phyloP scores from a whole-genome alignment of 495 filamentous ascomycete genomes.

The Penicillium roqueforti region DNA sequence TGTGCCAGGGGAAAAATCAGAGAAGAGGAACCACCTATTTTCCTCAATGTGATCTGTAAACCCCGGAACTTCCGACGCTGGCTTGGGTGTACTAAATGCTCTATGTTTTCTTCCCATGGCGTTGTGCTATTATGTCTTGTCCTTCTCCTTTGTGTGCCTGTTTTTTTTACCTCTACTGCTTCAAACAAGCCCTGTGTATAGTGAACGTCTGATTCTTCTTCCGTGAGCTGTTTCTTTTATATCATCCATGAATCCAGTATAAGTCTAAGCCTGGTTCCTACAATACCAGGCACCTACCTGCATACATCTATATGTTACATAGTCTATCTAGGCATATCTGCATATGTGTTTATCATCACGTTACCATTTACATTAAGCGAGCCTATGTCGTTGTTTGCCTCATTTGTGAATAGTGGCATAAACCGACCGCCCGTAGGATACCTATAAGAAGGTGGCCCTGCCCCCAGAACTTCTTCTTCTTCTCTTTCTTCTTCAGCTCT shows the following conservation, averaged over 20 bases:
- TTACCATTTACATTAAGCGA: too few species aligned
- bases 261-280: background rate
- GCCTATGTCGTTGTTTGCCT: background rate
- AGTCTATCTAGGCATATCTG: too few species aligned
- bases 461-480: slow-evolving; percentile 32
- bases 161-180: slow-evolving; percentile 13
- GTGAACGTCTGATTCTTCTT: slow-evolving; percentile 29
- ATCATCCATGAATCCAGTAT: background rate
- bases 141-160: slow-evolving; percentile 25
- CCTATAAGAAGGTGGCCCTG: background rate
- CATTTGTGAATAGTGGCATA: background rate
- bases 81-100: slow-evolving; percentile 29
- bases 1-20: slow-evolving; percentile 15
- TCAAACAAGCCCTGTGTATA: slow-evolving; percentile 34
- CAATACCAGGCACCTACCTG: background rate
- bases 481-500: slow-evolving; percentile 53
- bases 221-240: background rate
- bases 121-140: slow-evolving; percentile 33
- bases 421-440: background rate
- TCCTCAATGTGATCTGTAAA: slow-evolving; percentile 16
- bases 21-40: slow-evolving; percentile 11
- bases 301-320: background rate
- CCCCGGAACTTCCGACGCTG: slow-evolving; percentile 19
- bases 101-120: slow-evolving; percentile 33
- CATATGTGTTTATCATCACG: too few species aligned